A percentile compares a stretch with the other conserved stretches of the same genome.
Evolutionary conservation across 1,284 basidiomycete genomes (phyloP).

Genomic region (Moniliophthora roreri): DNA sequence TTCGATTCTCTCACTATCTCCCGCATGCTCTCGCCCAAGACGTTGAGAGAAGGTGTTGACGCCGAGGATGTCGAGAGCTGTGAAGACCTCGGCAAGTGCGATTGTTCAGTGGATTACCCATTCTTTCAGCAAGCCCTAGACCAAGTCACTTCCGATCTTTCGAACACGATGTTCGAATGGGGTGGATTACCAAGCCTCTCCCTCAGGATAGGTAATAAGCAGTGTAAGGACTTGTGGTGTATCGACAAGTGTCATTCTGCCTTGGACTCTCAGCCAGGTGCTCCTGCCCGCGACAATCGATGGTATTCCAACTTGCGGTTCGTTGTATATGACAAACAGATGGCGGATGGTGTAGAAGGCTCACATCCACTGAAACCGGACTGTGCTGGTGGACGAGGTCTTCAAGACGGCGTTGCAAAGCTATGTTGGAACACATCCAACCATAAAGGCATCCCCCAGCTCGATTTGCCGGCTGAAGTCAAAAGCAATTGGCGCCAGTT

Average conservation of each 20-base stretch:
- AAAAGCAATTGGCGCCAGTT: conserved; percentile 9
- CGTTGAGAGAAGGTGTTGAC: background rate
- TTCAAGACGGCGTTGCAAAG: too few species aligned
- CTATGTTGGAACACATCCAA: background rate
- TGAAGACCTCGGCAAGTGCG: background rate
- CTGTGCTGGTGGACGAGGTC: background rate
- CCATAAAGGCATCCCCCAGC: background rate
- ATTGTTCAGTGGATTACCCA: background rate
- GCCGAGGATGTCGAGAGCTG: background rate
- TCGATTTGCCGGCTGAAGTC: conserved; percentile 11
- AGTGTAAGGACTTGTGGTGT: too few species aligned
- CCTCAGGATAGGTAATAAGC: too few species aligned
- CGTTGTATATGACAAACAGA: background rate
- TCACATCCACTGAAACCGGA: conserved; percentile 2
- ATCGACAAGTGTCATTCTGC: background rate
- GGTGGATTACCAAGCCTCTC: background rate
- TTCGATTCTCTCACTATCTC: background rate
- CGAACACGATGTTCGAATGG: background rate
- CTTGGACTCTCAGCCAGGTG: background rate
- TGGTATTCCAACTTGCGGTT: background rate
- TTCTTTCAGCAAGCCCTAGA: background rate
- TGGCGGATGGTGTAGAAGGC: background rate
- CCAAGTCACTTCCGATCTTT: too few species aligned
- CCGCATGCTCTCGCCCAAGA: background rate
- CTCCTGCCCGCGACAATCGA: background rate